phyloP scores from a whole-genome alignment of 352 stramenopile genomes.

The Pythium pyrilobum region DNA sequence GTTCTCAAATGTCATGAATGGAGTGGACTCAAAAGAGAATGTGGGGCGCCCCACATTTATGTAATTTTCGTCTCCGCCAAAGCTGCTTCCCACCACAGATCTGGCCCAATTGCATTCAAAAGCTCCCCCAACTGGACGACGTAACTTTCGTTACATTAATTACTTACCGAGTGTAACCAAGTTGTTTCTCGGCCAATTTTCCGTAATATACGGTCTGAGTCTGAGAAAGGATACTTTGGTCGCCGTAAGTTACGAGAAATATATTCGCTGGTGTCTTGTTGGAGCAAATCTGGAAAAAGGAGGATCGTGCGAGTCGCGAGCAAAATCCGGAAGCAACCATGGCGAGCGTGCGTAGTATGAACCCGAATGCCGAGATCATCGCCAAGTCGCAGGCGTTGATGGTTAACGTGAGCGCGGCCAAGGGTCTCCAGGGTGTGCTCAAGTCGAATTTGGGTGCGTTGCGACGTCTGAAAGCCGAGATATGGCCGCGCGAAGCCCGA shows the following conservation, averaged over 20 bases:
- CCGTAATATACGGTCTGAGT: constrained; percentile 9
- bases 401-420: constrained; percentile 97
- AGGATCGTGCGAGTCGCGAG: constrained; percentile 4
- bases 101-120: too few species aligned
- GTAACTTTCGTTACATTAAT: constrained; percentile 1
- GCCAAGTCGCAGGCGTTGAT: constrained; percentile 92
- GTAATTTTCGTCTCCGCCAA: not conserved
- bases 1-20: too few species aligned
- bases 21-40: not conserved
- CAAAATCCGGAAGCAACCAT: constrained; percentile 30
- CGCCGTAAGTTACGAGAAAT: constrained; percentile 8
- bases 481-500: not conserved
- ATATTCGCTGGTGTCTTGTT: constrained; percentile 17
- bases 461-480: not conserved
- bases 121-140: too few species aligned
- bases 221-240: constrained; percentile 13
- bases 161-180: not conserved
- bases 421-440: constrained; percentile 95
- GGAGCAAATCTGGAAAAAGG: constrained; percentile 22
- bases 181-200: not conserved
- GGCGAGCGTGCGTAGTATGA: constrained; percentile 79
- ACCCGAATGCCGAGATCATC: constrained; percentile 97
- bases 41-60: not conserved
- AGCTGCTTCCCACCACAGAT: not conserved
- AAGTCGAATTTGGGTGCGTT: constrained; percentile 89